Base-by-base conservation (phyloP, 2,329 filamentous ascomycete genomes). In the Pestalotiopsis sp. region DNA sequence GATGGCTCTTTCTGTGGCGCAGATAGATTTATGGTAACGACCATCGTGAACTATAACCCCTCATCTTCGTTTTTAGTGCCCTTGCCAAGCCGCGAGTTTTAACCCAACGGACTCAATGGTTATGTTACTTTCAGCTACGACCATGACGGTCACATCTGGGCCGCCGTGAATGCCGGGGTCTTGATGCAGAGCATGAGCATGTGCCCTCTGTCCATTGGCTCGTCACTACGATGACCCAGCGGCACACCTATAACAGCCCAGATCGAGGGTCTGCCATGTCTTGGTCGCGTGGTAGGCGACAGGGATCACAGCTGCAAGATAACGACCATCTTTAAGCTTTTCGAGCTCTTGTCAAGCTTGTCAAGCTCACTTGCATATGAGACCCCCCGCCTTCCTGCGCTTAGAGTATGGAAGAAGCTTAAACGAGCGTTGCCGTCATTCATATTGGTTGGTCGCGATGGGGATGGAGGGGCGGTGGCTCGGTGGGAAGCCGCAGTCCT, bases 101-200 rank as follows among this genome's bases (percentile, higher is more conserved):
- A 11, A n/a, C 45, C 45, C 17, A n/a, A 17, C 45, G 20, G 45
- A 17, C 45, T n/a, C 17, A 17, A 52, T 9, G 17, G 45, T 52
- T 52, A 52, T 52, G 45, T 52, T 52, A 23, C 45, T 52, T 36
- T 52, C 45, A 52, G 45, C 45, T 52, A 52, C 45, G 45, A 52
- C 20, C 6, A 52, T 52, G 45, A 52, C 45, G 14, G n/a, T 52
- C 45, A 52, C 45, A 52, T n/a, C 17, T n/a, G 45, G 14, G 17
- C 7, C 13, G 13, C 45, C 45, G 45, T 52, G 9, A 9, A n/a
- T 52, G 45, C 45, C n/a, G n/a, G 45, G 45, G 17, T 52, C 7
- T 20, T 52, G n/a, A 61, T 61, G 57, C 65, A 66, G 11, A 17
- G 20, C 38, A 49, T 49, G 58, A 52, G 66, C 66, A 60, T 66